phyloP scores from a whole-genome alignment of 495 filamentous ascomycete species.

The Penicillium lividum region DNA sequence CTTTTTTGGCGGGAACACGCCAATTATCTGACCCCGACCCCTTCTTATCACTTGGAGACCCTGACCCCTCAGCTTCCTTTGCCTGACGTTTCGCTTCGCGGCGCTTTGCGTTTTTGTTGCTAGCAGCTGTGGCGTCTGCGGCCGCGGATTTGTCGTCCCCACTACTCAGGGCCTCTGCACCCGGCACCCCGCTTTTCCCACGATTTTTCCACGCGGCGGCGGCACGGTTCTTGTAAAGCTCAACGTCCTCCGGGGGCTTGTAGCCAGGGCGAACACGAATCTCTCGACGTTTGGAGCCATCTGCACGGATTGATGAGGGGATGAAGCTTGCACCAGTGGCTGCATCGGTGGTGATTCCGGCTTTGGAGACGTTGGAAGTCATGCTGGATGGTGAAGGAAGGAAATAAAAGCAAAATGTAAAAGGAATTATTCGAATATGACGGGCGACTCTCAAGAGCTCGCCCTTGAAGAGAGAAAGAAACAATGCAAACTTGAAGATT shows the following conservation, averaged over 20 bases:
- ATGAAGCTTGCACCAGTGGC: conserved; percentile 79
- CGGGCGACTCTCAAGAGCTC: background rate
- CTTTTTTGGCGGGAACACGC: conserved; percentile 31
- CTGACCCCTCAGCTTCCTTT: conserved; percentile 54
- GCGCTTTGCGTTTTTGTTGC: conserved; percentile 93
- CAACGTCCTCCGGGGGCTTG: conserved; percentile 91
- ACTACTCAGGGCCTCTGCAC: conserved; percentile 63
- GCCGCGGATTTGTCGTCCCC: conserved; percentile 47
- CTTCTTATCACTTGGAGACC: conserved; percentile 41
- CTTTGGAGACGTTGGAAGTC: conserved; percentile 35
- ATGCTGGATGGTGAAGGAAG: conserved; percentile 17
- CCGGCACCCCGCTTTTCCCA: conserved; percentile 75
- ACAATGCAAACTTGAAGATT: conserved; percentile 9
- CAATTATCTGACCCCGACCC: conserved; percentile 35
- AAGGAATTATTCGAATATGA: conserved; percentile 5
- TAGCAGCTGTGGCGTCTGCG: conserved; percentile 50
- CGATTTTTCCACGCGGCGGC: conserved; percentile 85
- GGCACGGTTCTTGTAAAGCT: conserved; percentile 90
- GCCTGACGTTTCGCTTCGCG: conserved; percentile 87
- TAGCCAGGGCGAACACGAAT: conserved; percentile 94
- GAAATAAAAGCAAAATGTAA: background rate
- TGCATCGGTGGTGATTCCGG: conserved; percentile 75
- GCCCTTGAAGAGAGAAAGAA: conserved; percentile 4
- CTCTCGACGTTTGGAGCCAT: conserved; percentile 86
- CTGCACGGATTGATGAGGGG: conserved; percentile 79